Evolutionary conservation across 768 basidiomycete genomes (phyloP), one percentile per base, ranked within the genome.

Genomic region (Leucogyrophana mollusca): DNA sequence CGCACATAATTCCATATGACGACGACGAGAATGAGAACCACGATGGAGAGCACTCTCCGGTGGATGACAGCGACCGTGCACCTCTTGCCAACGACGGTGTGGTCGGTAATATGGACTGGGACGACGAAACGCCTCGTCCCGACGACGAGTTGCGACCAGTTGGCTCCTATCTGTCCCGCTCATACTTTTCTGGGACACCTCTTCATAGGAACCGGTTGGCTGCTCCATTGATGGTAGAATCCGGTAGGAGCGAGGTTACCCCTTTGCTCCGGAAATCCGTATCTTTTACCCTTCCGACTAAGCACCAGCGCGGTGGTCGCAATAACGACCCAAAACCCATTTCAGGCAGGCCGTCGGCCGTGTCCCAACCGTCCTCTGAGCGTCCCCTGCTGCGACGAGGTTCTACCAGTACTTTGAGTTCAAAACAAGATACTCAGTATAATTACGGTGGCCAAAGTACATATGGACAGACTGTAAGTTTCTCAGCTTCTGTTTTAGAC

Each of bases 401-500:
- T 17, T 46, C 45, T 16, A 46, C 27, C 4, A 20, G 2, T 23
- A 45, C 25, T 41, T 11, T 42, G 39, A 45, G 6, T 17, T 37
- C 35, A 6, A 37, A 37, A 16, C n/a, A 37, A 16, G 61, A 54
- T 40, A 46, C 55, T 17, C 65, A 59, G 40, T 59, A 70, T 45
- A 51, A 65, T 37, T 70, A 71, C 46, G 67, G 64, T 4, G 85
- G 85, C 5, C 73, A 78, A 57, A 87, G 85, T 48, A 86, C 85
- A 7, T 87, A 82, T 54, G 83, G 84, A 18, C 85, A 87, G 60
- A 86, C 84, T 38, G 85, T 85, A 53, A 47, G 80, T 53, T 21
- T 47, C 25, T 0, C 22, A 35, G 17, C 36, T 22, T 37, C 23
- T 30, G 9, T 21, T 11, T 16, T 40, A 38, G 17, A 24, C 10